Evolutionary conservation across 2,329 filamentous ascomycete species (phyloP), one percentile per base, ranked within the genome.

Genomic region (Pseudogymnoascus sp.): DNA sequence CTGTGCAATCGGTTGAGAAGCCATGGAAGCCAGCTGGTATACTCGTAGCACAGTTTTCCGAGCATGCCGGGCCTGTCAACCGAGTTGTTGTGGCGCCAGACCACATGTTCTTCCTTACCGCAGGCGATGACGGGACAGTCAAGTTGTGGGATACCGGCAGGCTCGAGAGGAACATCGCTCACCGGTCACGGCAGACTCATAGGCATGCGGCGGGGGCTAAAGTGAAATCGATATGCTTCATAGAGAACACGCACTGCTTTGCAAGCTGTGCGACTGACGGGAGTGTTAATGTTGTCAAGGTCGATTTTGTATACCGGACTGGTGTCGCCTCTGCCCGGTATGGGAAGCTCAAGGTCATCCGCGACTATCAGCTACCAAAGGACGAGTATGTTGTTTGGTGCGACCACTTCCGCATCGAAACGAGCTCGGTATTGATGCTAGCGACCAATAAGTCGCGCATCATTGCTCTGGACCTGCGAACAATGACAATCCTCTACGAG

Each of bases 241-340:
- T 99, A 40, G 93, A 97, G 72, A 90, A 92, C 68, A 96, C 93
- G 0, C 92, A 97, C 74, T 93, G 90, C 21, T 97, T 99, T 72
- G 82, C 96, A 65, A 96, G 90, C 71, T 95, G 91, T 61, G 93
- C 90, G 4, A 91, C 85, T 56, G 93, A 99, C 74, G 95, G 95
- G 21, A 93, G 88, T 69, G 87, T 99, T 9, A 89, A 96, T 71
- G 90, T 96, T 1, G 89, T 97, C 65, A 91, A 91, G 35, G 72
- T 75, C 33, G 86, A 89, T 64, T 86, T 86, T 67, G 76, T 80
- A 17, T 82, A 82, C 64, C 75, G 79, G 15, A 80, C 82, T 37
- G 79, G 79, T 19, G 83, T 85, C 5, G 82, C 83, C 61, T 77
- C 78, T 46, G 71, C 73, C 35, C 88, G 90, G 63, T 97, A 97